Percentiles rank a stretch among this genome's conserved stretches.
Conservation (phyloP, 371 early-diverging fungal genomes). For the Apophysomyces trapeziformis region DNA sequence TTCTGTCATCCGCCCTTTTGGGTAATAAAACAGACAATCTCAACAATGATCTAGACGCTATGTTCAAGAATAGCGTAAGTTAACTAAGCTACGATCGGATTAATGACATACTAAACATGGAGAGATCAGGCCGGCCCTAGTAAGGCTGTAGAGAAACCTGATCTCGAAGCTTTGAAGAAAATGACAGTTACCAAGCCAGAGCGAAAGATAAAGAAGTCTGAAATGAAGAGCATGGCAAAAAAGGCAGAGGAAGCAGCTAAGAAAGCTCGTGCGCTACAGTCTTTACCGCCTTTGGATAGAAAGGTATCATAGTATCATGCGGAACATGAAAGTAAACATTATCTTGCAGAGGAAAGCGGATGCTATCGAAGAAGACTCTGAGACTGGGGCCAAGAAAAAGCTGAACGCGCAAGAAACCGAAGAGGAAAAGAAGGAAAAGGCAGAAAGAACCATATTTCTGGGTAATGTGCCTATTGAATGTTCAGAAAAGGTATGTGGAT, state of each 20-base stretch:
- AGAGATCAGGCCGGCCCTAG: constrained; percentile 19
- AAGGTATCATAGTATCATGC: constrained; percentile 19
- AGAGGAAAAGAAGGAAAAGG: constrained; percentile 58
- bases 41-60: constrained; percentile 50
- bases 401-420: constrained; percentile 29
- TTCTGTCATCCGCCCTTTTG: constrained; percentile 11
- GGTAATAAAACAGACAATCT: constrained; percentile 33
- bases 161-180: constrained; percentile 33
- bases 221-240: constrained; percentile 29
- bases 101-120: background rate
- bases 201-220: constrained; percentile 32
- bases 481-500: constrained; percentile 58
- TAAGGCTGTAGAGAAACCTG: constrained; percentile 19
- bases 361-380: constrained; percentile 26
- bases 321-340: background rate
- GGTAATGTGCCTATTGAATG: constrained; percentile 78
- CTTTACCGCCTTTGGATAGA: constrained; percentile 32
- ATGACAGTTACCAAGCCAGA: constrained; percentile 27
- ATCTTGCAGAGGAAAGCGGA: constrained; percentile 9
- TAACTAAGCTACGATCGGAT: background rate
- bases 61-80: constrained; percentile 58
- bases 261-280: constrained; percentile 33
- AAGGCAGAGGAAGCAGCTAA: constrained; percentile 40
- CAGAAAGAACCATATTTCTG: constrained; percentile 75
- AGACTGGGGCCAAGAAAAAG: constrained; percentile 18